These are phyloP conservation scores for Metarhizium anisopliae DNA, from an alignment of 2,329 filamentous ascomycete species.

Conservation along the genomic window DNA sequence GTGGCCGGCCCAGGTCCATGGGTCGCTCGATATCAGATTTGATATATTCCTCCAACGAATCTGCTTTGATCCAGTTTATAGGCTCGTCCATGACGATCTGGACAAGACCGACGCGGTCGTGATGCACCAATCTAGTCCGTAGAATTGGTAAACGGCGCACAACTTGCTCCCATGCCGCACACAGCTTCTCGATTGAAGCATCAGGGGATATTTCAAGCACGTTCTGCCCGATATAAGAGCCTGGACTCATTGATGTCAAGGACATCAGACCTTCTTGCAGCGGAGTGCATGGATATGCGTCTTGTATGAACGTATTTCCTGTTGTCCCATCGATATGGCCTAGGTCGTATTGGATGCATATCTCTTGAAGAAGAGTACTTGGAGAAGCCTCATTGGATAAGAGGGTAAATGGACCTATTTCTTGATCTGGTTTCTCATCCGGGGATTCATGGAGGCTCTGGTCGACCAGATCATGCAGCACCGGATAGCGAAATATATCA, in stretches of 20 bases:
- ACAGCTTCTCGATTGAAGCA: slow-evolving; percentile 5
- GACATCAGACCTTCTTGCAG: slow-evolving; percentile 31
- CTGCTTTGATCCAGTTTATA: slow-evolving; percentile 16
- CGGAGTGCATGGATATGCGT: slow-evolving; percentile 29
- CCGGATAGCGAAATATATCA: slow-evolving; percentile 15
- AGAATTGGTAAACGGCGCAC: slow-evolving; percentile 20
- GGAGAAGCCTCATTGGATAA: neutral
- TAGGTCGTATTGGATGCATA: neutral
- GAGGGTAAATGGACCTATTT: neutral
- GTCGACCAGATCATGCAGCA: neutral
- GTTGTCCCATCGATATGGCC: neutral
- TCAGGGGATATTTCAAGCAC: slow-evolving; percentile 8
- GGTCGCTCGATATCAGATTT: slow-evolving; percentile 24
- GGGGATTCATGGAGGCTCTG: neutral
- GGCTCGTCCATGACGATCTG: slow-evolving; percentile 33
- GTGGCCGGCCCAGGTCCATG: slow-evolving; percentile 29
- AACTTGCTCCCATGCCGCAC: slow-evolving; percentile 7
- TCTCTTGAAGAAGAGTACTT: neutral
- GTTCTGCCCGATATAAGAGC: slow-evolving; percentile 23
- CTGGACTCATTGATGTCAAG: slow-evolving; percentile 19
- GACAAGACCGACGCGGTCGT: slow-evolving; percentile 27
- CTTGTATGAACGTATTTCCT: slow-evolving; percentile 11
- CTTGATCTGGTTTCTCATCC: neutral
- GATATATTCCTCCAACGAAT: slow-evolving; percentile 25
- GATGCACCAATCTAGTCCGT: slow-evolving; percentile 34